Evolutionary conservation across 2,329 filamentous ascomycete genomes (phyloP).

Genomic region (Berkeleyomyces rouxiae): DNA sequence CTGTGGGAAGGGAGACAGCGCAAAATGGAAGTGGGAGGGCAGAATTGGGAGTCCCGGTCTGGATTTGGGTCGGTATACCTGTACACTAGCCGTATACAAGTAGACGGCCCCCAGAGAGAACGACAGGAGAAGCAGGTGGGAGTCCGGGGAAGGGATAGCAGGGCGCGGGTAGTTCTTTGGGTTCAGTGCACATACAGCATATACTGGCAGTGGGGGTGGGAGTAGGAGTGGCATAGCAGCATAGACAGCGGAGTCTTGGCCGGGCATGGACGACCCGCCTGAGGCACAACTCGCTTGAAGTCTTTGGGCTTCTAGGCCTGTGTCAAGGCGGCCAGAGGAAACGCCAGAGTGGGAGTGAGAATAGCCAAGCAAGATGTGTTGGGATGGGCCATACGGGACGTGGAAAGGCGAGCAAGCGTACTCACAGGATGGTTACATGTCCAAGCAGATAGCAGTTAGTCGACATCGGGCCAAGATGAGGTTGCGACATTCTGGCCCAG

Average conservation of each 20-base stretch:
- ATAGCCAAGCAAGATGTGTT: neutral
- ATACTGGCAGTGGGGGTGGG: neutral
- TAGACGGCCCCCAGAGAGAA: neutral
- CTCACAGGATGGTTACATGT: no score
- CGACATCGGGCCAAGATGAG: no score
- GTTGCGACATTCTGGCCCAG: no score
- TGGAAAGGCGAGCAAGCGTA: neutral
- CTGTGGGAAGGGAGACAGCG: neutral
- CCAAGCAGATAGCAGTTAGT: no score
- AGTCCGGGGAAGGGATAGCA: neutral
- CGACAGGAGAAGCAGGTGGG: neutral
- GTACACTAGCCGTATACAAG: neutral
- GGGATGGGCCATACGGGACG: neutral
- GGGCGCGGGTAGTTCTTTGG: neutral
- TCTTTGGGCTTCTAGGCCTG: neutral
- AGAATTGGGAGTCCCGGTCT: neutral
- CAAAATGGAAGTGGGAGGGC: neutral
- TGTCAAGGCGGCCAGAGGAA: neutral
- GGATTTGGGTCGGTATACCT: neutral
- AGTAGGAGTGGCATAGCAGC: no score
- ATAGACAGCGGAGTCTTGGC: neutral
- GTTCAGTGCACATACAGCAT: neutral
- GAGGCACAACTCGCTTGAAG: neutral
- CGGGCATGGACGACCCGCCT: neutral
- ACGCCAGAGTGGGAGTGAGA: neutral